phyloP scores from a whole-genome alignment of 139 green algal species.

The Dunaliella primolecta region DNA sequence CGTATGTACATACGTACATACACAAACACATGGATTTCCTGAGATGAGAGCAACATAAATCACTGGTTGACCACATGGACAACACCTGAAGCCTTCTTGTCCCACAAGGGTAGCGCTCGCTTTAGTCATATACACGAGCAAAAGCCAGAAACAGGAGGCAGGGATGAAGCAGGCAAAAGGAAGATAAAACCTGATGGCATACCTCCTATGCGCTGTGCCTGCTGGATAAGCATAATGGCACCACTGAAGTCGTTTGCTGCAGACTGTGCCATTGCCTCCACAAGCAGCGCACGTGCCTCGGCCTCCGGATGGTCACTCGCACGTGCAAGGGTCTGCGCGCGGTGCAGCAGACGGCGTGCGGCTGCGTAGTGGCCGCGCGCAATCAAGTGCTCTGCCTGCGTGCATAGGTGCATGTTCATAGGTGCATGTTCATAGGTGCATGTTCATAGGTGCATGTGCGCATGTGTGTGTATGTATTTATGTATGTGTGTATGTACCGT shows the following conservation, averaged over 20 bases:
- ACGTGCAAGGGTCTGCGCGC: slow-evolving; percentile 18
- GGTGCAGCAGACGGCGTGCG: slow-evolving; percentile 23
- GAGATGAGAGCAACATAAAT: too few relatives aligned
- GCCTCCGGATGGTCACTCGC: slow-evolving; percentile 33
- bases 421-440: neutral
- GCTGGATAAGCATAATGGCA: slow-evolving; percentile 29
- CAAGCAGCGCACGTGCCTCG: slow-evolving; percentile 33
- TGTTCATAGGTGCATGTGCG: neutral
- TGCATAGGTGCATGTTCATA: neutral
- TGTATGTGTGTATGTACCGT: too few relatives aligned
- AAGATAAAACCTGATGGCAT: too few relatives aligned
- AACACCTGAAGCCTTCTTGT: too few relatives aligned
- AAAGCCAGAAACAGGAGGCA: too few relatives aligned
- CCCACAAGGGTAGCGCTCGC: too few relatives aligned
- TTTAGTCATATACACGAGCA: too few relatives aligned
- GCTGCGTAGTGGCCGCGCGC: slow-evolving; percentile 35
- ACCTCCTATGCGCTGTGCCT: slow-evolving; percentile 21
- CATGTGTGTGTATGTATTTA: too few relatives aligned
- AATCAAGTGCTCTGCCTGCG: slow-evolving; percentile 22
- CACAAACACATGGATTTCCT: neutral
- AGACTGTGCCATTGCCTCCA: slow-evolving; percentile 15
- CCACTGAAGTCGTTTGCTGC: slow-evolving; percentile 18
- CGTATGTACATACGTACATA: neutral
- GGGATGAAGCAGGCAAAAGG: too few relatives aligned
- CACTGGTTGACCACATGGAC: too few relatives aligned